These are phyloP conservation scores for Microdochium nivale DNA, from an alignment of 2,329 filamentous ascomycete genomes.

Conservation along the genomic window DNA sequence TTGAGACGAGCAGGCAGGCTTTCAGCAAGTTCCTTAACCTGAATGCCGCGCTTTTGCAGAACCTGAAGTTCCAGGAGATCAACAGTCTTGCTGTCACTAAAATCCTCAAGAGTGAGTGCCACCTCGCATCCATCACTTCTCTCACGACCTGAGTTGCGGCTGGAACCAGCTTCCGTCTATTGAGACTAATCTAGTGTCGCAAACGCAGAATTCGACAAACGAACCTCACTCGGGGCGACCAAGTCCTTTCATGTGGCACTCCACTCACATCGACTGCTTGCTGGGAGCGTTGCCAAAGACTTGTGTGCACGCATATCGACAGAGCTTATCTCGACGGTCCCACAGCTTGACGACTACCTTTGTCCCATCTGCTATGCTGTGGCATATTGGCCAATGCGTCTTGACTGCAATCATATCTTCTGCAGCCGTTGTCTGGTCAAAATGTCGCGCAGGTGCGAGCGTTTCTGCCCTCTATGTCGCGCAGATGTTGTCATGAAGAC, in stretches of 20 bases:
- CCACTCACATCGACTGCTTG: slow-evolving; percentile 50
- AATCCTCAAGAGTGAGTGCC: slow-evolving; percentile 67
- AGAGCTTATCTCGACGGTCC: slow-evolving; percentile 64
- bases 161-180: too few relatives aligned
- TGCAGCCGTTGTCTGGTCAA: slow-evolving; percentile 79
- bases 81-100: slow-evolving; percentile 71
- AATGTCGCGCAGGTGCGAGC: slow-evolving; percentile 62
- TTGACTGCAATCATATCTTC: slow-evolving; percentile 69
- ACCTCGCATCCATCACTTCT: too few relatives aligned
- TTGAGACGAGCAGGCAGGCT: slow-evolving; percentile 54
- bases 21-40: slow-evolving; percentile 62
- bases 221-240: slow-evolving; percentile 64
- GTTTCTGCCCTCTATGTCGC: slow-evolving; percentile 69
- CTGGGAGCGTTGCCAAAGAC: slow-evolving; percentile 62
- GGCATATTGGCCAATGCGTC: slow-evolving; percentile 71
- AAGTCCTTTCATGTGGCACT: slow-evolving; percentile 52
- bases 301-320: slow-evolving; percentile 67
- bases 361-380: slow-evolving; percentile 75
- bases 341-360: slow-evolving; percentile 75
- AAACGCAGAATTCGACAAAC: slow-evolving; percentile 70
- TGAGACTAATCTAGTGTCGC: slow-evolving; percentile 1
- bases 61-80: slow-evolving; percentile 76
- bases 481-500: slow-evolving; percentile 63
- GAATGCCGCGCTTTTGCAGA: slow-evolving; percentile 69
- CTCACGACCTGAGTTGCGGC: too few relatives aligned